These are phyloP conservation scores for Kondoa subrosea DNA, from an alignment of 768 basidiomycete genomes.

Conservation along the genomic window DNA sequence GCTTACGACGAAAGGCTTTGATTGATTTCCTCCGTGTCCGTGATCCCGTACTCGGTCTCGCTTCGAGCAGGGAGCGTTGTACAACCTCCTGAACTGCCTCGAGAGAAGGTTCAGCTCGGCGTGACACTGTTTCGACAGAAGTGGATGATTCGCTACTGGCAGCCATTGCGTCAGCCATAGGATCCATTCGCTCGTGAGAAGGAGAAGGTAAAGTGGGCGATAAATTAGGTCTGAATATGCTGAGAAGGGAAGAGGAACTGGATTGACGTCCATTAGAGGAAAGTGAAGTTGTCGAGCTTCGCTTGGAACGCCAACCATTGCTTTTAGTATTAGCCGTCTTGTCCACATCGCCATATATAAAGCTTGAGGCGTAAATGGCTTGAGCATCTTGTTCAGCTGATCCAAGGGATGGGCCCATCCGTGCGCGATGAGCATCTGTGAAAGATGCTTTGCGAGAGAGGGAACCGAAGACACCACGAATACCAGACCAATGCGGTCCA, in stretches of 20 bases:
- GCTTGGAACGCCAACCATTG: not conserved
- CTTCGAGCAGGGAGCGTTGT: not conserved
- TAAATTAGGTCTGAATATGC: not conserved
- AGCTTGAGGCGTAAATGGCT: not conserved
- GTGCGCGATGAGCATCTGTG: not conserved
- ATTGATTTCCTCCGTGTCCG: not conserved
- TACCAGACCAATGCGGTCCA: not conserved
- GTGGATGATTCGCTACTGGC: not conserved
- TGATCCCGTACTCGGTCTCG: not conserved
- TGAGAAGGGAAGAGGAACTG: not conserved
- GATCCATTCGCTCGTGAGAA: not conserved
- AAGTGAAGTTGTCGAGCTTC: not conserved
- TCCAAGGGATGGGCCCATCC: not conserved
- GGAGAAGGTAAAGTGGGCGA: not conserved
- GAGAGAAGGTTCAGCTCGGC: not conserved
- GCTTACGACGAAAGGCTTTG: not conserved
- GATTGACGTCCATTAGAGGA: not conserved
- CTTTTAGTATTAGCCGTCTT: not conserved
- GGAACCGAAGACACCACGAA: not conserved
- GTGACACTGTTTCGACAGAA: not conserved
- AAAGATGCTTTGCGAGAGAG: not conserved
- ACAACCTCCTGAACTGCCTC: not conserved
- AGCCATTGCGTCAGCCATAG: not conserved
- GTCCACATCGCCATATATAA: not conserved
- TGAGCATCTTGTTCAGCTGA: slow-evolving; percentile 1